These are phyloP conservation scores for Yamadazyma kanchanaburiensis DNA, from an alignment of 1,139 yeast species.

Conservation along the genomic window DNA sequence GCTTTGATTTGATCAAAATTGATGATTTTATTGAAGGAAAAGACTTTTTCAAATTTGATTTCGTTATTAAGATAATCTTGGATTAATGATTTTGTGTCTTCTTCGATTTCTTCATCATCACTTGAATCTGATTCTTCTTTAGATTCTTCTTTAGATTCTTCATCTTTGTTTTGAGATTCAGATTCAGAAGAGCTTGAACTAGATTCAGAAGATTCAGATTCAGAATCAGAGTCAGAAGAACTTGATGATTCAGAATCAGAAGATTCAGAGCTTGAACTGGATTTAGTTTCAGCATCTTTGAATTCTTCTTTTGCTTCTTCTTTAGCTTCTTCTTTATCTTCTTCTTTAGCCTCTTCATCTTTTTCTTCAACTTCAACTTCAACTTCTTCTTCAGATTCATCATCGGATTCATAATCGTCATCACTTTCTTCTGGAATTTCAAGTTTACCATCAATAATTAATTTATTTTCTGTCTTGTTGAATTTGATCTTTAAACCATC, in stretches of 20 bases:
- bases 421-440: slow-evolving; percentile 18
- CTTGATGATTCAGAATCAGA: slow-evolving; percentile 8
- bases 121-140: slow-evolving; percentile 10
- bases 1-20: slow-evolving; percentile 40
- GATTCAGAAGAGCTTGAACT: slow-evolving; percentile 12
- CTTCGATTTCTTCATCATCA: slow-evolving; percentile 36
- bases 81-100: slow-evolving; percentile 39
- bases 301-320: neutral
- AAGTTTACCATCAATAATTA: slow-evolving; percentile 41
- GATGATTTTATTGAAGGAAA: slow-evolving; percentile 41
- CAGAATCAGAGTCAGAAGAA: slow-evolving; percentile 11
- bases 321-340: neutral
- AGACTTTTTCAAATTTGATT: slow-evolving; percentile 44
- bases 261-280: slow-evolving; percentile 8
- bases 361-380: slow-evolving; percentile 10
- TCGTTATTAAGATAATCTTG: slow-evolving; percentile 36
- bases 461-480: slow-evolving; percentile 41
- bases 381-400: slow-evolving; percentile 14
- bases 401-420: slow-evolving; percentile 19
- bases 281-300: slow-evolving; percentile 6
- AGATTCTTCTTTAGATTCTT: slow-evolving; percentile 3
- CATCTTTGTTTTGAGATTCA: slow-evolving; percentile 5
- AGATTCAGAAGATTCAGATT: slow-evolving; percentile 14
- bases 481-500: slow-evolving; percentile 43
- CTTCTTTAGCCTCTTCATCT: slow-evolving; percentile 5